phyloP scores from a whole-genome alignment of 495 filamentous ascomycete species.

The Sphaerosporella brunnea region DNA sequence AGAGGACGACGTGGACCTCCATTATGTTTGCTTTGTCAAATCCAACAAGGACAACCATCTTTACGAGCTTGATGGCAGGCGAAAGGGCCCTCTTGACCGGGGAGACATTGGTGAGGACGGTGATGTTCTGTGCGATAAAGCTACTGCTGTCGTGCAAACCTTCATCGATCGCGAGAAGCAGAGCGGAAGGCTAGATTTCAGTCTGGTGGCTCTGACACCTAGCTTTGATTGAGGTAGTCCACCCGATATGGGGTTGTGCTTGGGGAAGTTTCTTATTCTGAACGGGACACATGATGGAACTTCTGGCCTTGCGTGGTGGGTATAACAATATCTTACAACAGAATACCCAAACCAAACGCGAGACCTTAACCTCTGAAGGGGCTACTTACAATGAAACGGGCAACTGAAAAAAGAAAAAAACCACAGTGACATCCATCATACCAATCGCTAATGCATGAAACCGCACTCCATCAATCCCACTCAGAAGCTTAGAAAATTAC shows the following conservation, averaged over 20 bases:
- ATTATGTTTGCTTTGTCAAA: slow-evolving; percentile 79
- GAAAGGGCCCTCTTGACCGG: slow-evolving; percentile 57
- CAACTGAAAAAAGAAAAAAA: too few species aligned
- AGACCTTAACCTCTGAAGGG: too few species aligned
- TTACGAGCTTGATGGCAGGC: slow-evolving; percentile 68
- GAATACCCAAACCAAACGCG: too few species aligned
- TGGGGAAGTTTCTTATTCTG: too few species aligned
- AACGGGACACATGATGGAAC: too few species aligned
- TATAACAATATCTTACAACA: too few species aligned
- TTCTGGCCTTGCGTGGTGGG: too few species aligned
- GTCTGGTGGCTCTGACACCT: slow-evolving; percentile 37
- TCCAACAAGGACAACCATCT: slow-evolving; percentile 44
- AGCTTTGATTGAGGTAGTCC: slow-evolving; percentile 14
- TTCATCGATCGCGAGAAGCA: slow-evolving; percentile 37
- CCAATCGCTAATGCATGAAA: too few species aligned
- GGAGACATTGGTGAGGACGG: slow-evolving; percentile 43
- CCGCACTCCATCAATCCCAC: too few species aligned
- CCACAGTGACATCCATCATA: too few species aligned
- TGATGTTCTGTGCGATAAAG: slow-evolving; percentile 51
- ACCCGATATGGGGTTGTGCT: too few species aligned
- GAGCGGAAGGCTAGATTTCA: slow-evolving; percentile 37
- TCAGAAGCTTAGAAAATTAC: neutral
- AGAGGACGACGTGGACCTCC: slow-evolving; percentile 50
- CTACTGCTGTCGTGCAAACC: slow-evolving; percentile 40
- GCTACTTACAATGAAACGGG: too few species aligned